Base-by-base conservation (phyloP, 2,329 filamentous ascomycete species). In the Chrysosporium keratinophilum region DNA sequence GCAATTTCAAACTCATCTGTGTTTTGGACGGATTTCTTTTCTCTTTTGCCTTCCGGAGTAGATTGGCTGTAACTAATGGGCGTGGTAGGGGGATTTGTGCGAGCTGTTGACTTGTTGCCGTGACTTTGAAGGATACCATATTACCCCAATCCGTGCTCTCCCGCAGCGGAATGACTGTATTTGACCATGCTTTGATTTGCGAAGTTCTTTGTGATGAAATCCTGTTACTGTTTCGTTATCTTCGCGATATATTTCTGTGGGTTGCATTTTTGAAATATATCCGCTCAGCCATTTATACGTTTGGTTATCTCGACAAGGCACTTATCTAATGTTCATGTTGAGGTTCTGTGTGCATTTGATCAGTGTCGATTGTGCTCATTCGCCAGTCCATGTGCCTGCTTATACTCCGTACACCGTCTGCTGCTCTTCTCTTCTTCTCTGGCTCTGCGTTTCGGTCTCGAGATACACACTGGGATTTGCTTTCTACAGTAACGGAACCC, bases 131-230 rank as follows among this genome's bases (percentile, higher is more conserved):
- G 43, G 33, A 46, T 52, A 52, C 50, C 42, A 52, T 45, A 31
- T 45, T 46, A 44, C 31, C 40, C 28, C 40, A 50, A 40, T 37
- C 42, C 42, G 42, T 41, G 41, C 42, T 19, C 50, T 41, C 20
- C 39, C 37, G 37, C 44, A 44, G 15, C 42, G 44, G 44, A 49
- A 54, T 49, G 52, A 48, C 43, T 54, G 15, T 54, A 54, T 43
- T 54, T 54, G 52, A 49, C 23, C 46, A 48, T 17, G 52, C 33
- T 54, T 52, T 40, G 52, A 50, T 50, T 52, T 50, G 43, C 43
- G 6, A 41, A 40, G 34, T 28, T 40, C 39, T 45, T n/a, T 46
- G 12, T 52, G 50, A 52, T 46, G 50, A 46, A 19, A 15, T 37
- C 12, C 20, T 17, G 9, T 28, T 44, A 33, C 33, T 11, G 9